Evolutionary conservation across 2,329 filamentous ascomycete genomes (phyloP), one percentile per base, ranked within the genome.

Genomic region (Apiospora saccharicola): DNA sequence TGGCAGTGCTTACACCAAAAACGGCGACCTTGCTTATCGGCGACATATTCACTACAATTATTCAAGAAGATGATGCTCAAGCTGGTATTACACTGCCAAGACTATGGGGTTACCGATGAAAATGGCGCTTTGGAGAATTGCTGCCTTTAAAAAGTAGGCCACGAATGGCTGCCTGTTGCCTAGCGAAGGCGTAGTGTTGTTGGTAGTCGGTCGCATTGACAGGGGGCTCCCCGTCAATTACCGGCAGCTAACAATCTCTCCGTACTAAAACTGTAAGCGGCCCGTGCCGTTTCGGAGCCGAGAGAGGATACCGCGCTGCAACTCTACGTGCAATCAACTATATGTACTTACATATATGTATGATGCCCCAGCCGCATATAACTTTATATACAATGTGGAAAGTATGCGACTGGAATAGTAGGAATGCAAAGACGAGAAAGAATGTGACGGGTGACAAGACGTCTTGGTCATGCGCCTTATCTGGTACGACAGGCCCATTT

Each of bases 1-100:
- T 19, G 26, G 13, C 16, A 44, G 4, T 41, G 30, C 77, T 74
- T 76, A 79, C 78, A 44, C 77, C 78, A 64, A 79, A 76, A 68
- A 79, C 68, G 6, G 76, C 76, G 37, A 79, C 75, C 71, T 76
- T 79, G 26, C 72, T 75, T 43, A 79, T 78, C 26, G 41, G 13
- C 24, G 67, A 30, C 67, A 68, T 68, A 0, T 12, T 41, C 3
- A 2, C 5, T 41, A 41, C 10, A 41, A 2, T 2, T 41, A 2
- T 10, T 41, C 1, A 41, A 8, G 2, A 41, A 7, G 10, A 10
- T 2, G 10, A 41, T 10, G 16, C 8, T 8, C 30, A 61, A n/a
- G 14, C 19, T 12, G 30, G 3, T 4, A 22, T 8, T 1, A 41
- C 4, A 13, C n/a, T 14, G 2, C 19, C 14, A 34, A 3, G 14